Conservation (phyloP, 805 yeast species). For the Metahyphopichia silvanorum region DNA sequence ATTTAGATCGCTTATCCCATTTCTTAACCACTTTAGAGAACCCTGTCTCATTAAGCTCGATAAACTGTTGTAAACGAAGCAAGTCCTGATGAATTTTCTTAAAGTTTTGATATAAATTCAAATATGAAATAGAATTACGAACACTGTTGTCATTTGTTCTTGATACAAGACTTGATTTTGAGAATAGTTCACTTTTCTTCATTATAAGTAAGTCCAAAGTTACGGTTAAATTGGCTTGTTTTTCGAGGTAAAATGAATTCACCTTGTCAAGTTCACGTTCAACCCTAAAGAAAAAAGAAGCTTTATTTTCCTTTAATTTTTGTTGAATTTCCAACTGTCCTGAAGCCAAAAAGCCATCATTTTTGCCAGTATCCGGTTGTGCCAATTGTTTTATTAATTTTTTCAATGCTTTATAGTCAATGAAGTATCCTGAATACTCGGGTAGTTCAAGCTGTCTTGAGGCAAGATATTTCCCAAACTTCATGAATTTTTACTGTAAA, state of each 20-base stretch:
- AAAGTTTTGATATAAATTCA: conserved; percentile 83
- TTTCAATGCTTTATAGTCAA: conserved; percentile 90
- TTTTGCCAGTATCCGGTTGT: conserved; percentile 27
- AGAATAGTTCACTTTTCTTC: conserved; percentile 57
- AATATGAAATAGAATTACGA: conserved; percentile 71
- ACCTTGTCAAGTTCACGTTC: conserved; percentile 96
- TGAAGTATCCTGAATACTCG: conserved; percentile 90
- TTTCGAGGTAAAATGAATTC: conserved; percentile 85
- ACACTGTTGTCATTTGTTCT: conserved; percentile 31
- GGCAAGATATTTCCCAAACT: conserved; percentile 94
- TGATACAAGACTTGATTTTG: conserved; percentile 12
- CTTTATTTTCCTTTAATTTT: conserved; percentile 80
- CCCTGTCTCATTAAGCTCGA: conserved; percentile 93
- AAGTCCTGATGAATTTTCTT: conserved; percentile 87
- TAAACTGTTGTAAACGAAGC: conserved; percentile 85
- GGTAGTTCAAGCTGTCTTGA: conserved; percentile 93
- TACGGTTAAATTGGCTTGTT: conserved; percentile 82
- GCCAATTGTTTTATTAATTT: conserved; percentile 85
- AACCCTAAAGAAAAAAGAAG: conserved; percentile 81
- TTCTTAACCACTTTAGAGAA: conserved; percentile 93
- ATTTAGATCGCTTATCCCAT: conserved; percentile 96
- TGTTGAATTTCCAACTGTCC: conserved; percentile 34
- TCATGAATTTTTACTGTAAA: too few species aligned
- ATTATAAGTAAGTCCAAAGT: conserved; percentile 72
- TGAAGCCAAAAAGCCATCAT: conserved; percentile 7